A percentile compares a stretch with the other conserved stretches of the same genome.
phyloP scores from a whole-genome alignment of 495 filamentous ascomycete species.

The Bathelium albidoporum region DNA sequence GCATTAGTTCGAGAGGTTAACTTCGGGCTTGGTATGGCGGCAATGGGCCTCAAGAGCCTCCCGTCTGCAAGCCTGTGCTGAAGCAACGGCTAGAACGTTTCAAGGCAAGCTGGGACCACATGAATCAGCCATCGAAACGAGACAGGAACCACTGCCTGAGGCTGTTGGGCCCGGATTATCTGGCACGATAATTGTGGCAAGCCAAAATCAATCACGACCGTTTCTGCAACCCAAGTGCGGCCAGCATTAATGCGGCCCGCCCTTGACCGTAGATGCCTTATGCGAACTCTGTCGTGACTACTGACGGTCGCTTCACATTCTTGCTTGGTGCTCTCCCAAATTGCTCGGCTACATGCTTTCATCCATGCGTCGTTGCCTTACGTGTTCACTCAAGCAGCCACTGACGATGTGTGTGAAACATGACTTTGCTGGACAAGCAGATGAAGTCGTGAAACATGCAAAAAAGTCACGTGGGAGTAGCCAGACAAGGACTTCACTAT shows the following conservation, averaged over 20 bases:
- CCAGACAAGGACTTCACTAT: no score
- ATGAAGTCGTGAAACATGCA: not conserved
- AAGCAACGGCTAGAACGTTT: not conserved
- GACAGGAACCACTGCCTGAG: not conserved
- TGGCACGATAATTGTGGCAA: not conserved
- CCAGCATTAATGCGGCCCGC: no score
- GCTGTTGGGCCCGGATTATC: not conserved
- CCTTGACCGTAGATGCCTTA: no score
- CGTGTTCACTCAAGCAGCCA: not conserved
- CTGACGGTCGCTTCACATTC: not conserved
- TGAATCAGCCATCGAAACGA: not conserved
- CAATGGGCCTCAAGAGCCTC: not conserved
- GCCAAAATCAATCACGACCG: not conserved
- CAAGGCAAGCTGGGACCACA: not conserved
- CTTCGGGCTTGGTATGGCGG: not conserved
- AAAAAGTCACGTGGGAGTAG: not conserved
- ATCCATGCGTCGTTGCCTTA: slow-evolving; percentile 1
- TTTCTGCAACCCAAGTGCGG: not conserved
- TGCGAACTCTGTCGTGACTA: not conserved
- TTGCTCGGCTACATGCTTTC: not conserved
- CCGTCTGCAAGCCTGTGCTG: not conserved
- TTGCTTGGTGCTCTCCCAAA: not conserved
- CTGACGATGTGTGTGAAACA: not conserved
- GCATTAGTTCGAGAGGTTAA: not conserved
- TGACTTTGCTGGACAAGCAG: slow-evolving; percentile 1